phyloP scores from a whole-genome alignment of 2,329 filamentous ascomycete species.

The Rhynchosporium graminicola region DNA sequence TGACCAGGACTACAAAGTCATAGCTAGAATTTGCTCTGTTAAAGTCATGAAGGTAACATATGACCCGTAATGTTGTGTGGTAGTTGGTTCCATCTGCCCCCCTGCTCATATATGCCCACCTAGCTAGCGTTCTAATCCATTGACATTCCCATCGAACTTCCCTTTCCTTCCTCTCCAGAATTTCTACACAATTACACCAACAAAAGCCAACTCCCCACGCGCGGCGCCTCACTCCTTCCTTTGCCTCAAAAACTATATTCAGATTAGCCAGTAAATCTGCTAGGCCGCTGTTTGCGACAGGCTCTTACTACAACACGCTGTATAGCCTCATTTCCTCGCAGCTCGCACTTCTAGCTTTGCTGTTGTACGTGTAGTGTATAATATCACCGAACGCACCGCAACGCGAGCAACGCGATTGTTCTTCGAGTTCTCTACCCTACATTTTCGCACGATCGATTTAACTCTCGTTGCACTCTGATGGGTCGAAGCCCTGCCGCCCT shows the following conservation, averaged over 20 bases:
- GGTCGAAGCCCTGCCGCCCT: slow-evolving; percentile 33
- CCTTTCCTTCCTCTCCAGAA: slow-evolving; percentile 11
- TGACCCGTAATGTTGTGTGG: slow-evolving; percentile 1
- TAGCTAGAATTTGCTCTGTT: neutral
- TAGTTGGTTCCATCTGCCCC: too few species aligned
- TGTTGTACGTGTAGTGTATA: slow-evolving; percentile 13
- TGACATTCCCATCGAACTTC: slow-evolving; percentile 9
- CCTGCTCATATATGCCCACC: neutral
- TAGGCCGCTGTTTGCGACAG: slow-evolving; percentile 3
- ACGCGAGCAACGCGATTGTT: slow-evolving; percentile 20
- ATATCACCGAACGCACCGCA: slow-evolving; percentile 17
- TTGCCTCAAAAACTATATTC: neutral
- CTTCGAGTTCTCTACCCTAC: neutral
- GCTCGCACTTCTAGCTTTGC: slow-evolving; percentile 11
- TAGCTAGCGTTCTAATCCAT: neutral
- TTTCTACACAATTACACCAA: slow-evolving; percentile 5
- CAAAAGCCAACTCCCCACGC: neutral
- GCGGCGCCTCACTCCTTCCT: neutral
- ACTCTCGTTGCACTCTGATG: slow-evolving; percentile 33
- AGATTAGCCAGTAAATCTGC: neutral
- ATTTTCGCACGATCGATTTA: slow-evolving; percentile 1
- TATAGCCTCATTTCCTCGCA: slow-evolving; percentile 19
- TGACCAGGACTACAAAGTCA: neutral
- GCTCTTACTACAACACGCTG: slow-evolving; percentile 1
- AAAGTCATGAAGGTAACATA: neutral